Base-by-base conservation (phyloP, 352 stramenopile species). In the Globisporangium mamillatum region DNA sequence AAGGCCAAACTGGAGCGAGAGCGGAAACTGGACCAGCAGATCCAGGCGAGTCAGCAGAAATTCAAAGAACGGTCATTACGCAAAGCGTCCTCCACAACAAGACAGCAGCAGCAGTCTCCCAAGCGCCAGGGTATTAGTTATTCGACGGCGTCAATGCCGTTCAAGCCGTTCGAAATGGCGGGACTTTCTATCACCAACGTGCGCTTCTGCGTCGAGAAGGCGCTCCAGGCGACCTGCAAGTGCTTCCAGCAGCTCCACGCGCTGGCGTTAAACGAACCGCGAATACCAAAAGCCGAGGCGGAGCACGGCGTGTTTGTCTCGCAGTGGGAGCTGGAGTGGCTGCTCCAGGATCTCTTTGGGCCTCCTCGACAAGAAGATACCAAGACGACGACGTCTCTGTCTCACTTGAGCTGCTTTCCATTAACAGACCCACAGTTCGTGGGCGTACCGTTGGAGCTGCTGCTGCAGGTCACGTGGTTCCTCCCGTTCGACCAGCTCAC, bases 391-490 rank as follows among this genome's bases (percentile, higher is more conserved):
- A 4, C 34, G 12, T 27, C 34, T 36, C 14, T 18, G 8, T 27
- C 44, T 20, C 27, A 36, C 4, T 12, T 48, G n/a, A 8, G 20
- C 24, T 34, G 54, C 56, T 61, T 50, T 75, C 27, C 58, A 38
- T 3, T 79, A 20, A 22, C 54, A 20, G 41, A 74, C 22, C 58
- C 64, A 1, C 64, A 73, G 25, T 75, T 77, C 59, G 32, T 34
- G 2, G 52, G 62, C 0, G 55, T 78, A 1, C 55, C 70, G 14
- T 63, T 79, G 4, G 48, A 71, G 14, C 68, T 72, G 22, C 72
- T 83, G 16, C 66, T 90, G 1, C 72, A 81, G 65, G 76, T 80
- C 14, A 89, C 78, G 38, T 90, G 83, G 83, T 87, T 90, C 60
- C 52, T 90, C n/a, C 81, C 81, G 10, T 88, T 92, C 18, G 78